Evolutionary conservation across 352 stramenopile genomes (phyloP).

Genomic region (Globisporangium viniferum): DNA sequence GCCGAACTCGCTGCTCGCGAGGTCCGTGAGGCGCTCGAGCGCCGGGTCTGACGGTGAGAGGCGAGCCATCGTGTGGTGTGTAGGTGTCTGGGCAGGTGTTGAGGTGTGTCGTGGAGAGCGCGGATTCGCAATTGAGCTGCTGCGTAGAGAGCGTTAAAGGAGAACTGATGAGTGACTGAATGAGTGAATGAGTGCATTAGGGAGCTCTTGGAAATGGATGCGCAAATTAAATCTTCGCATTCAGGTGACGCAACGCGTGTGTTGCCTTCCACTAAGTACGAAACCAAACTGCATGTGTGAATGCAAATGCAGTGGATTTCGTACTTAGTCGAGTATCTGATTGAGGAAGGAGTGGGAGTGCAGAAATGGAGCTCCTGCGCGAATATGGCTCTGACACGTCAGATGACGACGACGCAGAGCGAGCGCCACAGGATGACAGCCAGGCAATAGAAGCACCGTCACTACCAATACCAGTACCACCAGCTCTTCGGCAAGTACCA

Average conservation of each 20-base stretch:
- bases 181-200: background rate
- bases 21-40: constrained; percentile 49
- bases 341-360: background rate
- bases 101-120: background rate
- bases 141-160: background rate
- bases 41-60: constrained; percentile 8
- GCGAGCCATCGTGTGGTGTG: background rate
- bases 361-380: constrained; percentile 16
- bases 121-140: constrained; percentile 2
- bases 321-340: background rate
- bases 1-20: constrained; percentile 57
- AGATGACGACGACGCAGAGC: constrained; percentile 2
- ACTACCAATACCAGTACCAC: background rate
- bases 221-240: constrained; percentile 1
- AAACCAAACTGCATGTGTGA: background rate
- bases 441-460: background rate
- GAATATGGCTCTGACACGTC: constrained; percentile 13
- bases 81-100: background rate
- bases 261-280: background rate
- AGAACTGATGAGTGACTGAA: background rate
- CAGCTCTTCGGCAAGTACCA: background rate
- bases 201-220: background rate
- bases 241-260: background rate
- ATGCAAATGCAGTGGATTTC: background rate
- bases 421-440: background rate